These are phyloP conservation scores for Proliferodiscus dingleyae DNA, from an alignment of 2,329 filamentous ascomycete genomes.

Conservation along the genomic window DNA sequence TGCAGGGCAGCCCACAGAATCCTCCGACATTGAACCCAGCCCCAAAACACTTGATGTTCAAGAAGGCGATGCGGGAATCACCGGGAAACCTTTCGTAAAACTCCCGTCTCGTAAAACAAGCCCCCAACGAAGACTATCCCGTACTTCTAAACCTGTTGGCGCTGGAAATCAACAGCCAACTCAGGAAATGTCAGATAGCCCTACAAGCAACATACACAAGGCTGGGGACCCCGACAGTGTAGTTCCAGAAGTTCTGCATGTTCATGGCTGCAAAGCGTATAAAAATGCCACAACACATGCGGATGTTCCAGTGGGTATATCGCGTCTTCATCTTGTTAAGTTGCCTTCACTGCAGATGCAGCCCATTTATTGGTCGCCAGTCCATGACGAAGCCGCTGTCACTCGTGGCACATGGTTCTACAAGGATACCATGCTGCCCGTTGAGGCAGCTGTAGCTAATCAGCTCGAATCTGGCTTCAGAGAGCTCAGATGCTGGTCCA, in stretches of 20 bases:
- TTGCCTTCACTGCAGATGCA: constrained; percentile 83
- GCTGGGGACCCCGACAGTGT: constrained; percentile 14
- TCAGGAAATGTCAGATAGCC: neutral
- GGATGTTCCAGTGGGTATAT: constrained; percentile 80
- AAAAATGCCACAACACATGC: constrained; percentile 30
- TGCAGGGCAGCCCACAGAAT: neutral
- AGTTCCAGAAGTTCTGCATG: constrained; percentile 16
- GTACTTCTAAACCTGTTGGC: constrained; percentile 2
- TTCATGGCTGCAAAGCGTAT: constrained; percentile 26
- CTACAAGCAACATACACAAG: constrained; percentile 4
- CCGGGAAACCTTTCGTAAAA: constrained; percentile 44
- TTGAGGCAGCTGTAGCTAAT: constrained; percentile 82
- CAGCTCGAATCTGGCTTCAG: constrained; percentile 87
- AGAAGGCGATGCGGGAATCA: constrained; percentile 35
- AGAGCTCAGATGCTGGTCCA: constrained; percentile 80
- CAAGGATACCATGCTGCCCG: constrained; percentile 85
- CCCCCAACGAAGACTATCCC: constrained; percentile 1
- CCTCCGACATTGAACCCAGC: neutral
- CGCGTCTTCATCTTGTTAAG: constrained; percentile 83
- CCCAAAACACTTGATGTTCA: neutral
- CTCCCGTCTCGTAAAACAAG: constrained; percentile 29
- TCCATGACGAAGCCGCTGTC: constrained; percentile 82
- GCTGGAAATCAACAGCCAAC: neutral
- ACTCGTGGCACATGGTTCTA: constrained; percentile 95
- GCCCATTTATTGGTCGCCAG: constrained; percentile 94